Evolutionary conservation across 1,284 basidiomycete species (phyloP), one percentile per base, ranked within the genome.

Genomic region (Austroboletus niveus): DNA sequence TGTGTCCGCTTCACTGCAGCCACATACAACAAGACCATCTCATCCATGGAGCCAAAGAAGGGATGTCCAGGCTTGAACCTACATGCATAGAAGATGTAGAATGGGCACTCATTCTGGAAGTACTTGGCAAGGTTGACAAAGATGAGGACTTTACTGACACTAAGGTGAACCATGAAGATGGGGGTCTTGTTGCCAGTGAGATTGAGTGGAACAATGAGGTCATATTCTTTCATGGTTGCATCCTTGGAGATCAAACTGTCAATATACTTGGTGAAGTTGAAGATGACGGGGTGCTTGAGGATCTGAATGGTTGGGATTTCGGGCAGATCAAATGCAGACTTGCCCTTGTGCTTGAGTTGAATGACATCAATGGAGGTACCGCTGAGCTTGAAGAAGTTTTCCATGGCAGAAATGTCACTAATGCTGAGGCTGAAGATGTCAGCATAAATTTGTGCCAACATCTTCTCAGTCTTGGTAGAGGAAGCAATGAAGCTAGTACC

Each of bases 291-390:
- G 17, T 17, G 17, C 17, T 17, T 17, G 17, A 17, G 17, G 17
- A 17, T 17, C 17, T 73, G 71, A 39, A 75, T 73, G 8, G 68
- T 73, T 1, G 74, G 74, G 30, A 76, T 68, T 44, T 76, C 72
- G 1, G 57, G 44, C 45, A 76, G 57, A 1, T 56, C 54, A 12
- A 77, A 67, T 0, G 57, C 62, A 43, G 65, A 60, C 53, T 75
- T 68, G 30, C 72, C 64, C 10, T 64, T 56, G 29, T 69, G 66
- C 60, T 74, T 75, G 35, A 66, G 60, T 11, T 56, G 52, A 48
- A 67, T 65, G 1, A 69, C 68, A 20, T 67, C 65, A 8, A 67
- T 66, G 11, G 65, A 67, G 8, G 68, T 67, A 42, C 65, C 67
- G 6, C 65, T 64, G 8, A 70, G 67, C 12, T 67, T 67, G 20